These are phyloP conservation scores for Didymella exigua DNA, from an alignment of 2,329 filamentous ascomycete species.

Conservation along the genomic window DNA sequence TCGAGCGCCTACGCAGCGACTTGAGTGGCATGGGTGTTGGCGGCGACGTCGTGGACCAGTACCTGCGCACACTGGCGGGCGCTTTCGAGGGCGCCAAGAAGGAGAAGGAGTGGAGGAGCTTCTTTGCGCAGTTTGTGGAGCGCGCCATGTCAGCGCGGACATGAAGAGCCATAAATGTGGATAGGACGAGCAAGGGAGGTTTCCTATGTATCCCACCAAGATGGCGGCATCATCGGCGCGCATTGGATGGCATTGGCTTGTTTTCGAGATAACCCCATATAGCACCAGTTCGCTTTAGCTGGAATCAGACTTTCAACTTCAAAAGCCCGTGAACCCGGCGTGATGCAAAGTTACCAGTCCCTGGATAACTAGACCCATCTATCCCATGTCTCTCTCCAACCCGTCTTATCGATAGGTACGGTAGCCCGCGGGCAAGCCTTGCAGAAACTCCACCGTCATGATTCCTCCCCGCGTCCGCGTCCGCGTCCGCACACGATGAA, in stretches of 20 bases:
- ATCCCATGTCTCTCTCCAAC: no score
- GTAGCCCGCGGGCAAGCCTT: not conserved
- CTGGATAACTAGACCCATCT: no score
- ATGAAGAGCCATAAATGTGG: not conserved
- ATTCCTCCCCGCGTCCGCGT: constrained; percentile 17
- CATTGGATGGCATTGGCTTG: constrained; percentile 17
- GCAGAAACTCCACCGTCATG: constrained; percentile 3
- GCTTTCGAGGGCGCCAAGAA: constrained; percentile 47
- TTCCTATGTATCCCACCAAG: constrained; percentile 14
- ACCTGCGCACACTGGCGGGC: constrained; percentile 58
- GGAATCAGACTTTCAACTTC: constrained; percentile 7
- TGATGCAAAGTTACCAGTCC: no score
- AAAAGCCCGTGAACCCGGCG: not conserved
- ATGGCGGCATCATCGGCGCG: constrained; percentile 17
- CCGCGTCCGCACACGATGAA: constrained; percentile 34
- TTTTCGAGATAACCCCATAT: constrained; percentile 20
- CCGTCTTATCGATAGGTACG: constrained; percentile 15
- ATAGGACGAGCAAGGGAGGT: not conserved
- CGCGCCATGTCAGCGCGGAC: constrained; percentile 32
- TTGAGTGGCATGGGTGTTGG: constrained; percentile 70
- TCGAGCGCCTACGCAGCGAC: constrained; percentile 70
- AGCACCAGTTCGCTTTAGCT: constrained; percentile 15
- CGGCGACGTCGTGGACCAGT: constrained; percentile 67
- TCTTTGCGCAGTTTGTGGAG: constrained; percentile 53
- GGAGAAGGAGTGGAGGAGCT: constrained; percentile 52